Percentiles rank a stretch among this genome's conserved stretches.
These are phyloP conservation scores for Chenopodium formosanum DNA, from an alignment of 148 eudicot species.

Conservation along the genomic window DNA sequence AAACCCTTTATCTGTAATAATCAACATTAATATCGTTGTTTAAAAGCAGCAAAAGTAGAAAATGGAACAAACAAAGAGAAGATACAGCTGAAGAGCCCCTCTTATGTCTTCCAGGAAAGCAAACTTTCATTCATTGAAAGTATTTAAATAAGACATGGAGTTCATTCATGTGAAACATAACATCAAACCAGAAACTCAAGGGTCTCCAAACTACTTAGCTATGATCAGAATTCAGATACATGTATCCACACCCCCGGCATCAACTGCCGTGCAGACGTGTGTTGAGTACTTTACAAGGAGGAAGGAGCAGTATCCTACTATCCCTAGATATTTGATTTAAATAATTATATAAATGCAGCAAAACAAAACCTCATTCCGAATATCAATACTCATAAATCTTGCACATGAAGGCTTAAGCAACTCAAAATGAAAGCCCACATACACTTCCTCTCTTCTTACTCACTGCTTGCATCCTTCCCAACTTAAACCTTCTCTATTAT, in stretches of 20 bases:
- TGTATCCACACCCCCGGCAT: neutral
- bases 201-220: neutral
- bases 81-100: neutral
- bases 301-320: neutral
- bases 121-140: neutral
- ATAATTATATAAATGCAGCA: neutral
- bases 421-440: neutral
- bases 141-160: neutral
- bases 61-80: neutral
- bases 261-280: neutral
- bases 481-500: neutral
- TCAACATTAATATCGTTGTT: neutral
- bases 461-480: neutral
- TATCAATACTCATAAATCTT: too few relatives aligned
- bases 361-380: neutral
- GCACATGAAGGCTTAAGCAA: neutral
- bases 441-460: neutral
- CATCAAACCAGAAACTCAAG: neutral
- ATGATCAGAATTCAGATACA: neutral
- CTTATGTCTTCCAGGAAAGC: conserved; percentile 2
- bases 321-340: neutral
- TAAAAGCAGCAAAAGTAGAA: neutral
- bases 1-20: conserved; percentile 63
- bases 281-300: neutral
- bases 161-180: neutral